Evolutionary conservation across 495 filamentous ascomycete genomes (phyloP).

Genomic region (Aspergillus avenaceus): DNA sequence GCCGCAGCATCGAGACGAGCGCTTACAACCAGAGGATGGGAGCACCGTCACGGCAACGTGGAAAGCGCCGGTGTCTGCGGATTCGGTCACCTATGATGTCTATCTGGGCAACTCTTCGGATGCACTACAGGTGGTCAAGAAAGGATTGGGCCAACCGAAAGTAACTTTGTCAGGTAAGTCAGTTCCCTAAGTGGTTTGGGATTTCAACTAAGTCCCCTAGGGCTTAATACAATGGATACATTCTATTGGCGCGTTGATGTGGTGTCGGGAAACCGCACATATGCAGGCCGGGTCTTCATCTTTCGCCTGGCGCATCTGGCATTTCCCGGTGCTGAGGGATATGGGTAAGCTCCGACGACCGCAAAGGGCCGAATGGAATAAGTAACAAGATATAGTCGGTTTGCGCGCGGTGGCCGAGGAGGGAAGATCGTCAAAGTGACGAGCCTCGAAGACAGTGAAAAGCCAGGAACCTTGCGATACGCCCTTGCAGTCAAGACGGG

Average conservation of each 20-base stretch:
- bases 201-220: neutral
- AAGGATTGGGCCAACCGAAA: neutral
- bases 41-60: neutral
- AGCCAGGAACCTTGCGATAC: neutral
- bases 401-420: constrained; percentile 8
- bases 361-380: neutral
- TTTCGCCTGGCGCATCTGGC: constrained; percentile 8
- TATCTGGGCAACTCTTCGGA: neutral
- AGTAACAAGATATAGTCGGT: neutral
- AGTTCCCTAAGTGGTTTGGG: too few species aligned
- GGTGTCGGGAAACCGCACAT: neutral
- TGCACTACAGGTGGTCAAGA: neutral
- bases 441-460: constrained; percentile 6
- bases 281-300: constrained; percentile 5
- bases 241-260: constrained; percentile 12
- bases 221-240: constrained; percentile 5
- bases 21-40: neutral
- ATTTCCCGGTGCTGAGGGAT: constrained; percentile 11
- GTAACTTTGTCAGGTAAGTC: neutral
- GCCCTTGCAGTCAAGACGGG: constrained; percentile 3
- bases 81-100: constrained; percentile 4
- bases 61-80: neutral
- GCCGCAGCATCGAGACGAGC: constrained; percentile 3
- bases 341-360: neutral
- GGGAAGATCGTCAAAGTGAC: constrained; percentile 11